These are phyloP conservation scores for Fusarium sp. DNA, from an alignment of 2,329 filamentous ascomycete species.

Conservation along the genomic window DNA sequence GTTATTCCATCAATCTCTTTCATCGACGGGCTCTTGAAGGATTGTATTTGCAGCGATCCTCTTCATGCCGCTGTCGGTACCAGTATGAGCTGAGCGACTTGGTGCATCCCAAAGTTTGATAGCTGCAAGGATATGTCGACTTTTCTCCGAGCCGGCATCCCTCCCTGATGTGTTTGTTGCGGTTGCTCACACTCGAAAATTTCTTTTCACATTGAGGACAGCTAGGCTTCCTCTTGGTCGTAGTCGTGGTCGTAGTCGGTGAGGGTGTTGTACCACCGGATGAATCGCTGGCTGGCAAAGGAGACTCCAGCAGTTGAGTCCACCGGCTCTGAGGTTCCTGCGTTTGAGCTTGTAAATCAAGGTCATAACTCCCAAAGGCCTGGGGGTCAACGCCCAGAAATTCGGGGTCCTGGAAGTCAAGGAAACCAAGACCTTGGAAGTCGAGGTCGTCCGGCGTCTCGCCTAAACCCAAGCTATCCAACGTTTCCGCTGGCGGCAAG, in stretches of 20 bases:
- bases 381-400: background rate
- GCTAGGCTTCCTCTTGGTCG: conserved; percentile 15
- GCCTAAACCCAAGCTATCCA: background rate
- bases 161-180: conserved; percentile 48
- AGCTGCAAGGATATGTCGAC: conserved; percentile 42
- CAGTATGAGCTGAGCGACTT: conserved; percentile 45
- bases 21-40: background rate
- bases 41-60: conserved; percentile 39
- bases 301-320: background rate
- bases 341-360: background rate
- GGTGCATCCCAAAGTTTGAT: conserved; percentile 34
- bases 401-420: background rate
- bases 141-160: conserved; percentile 44
- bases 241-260: conserved; percentile 14
- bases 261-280: conserved; percentile 13
- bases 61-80: conserved; percentile 46
- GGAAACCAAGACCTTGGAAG: background rate
- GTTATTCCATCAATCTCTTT: background rate
- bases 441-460: background rate
- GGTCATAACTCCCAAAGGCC: background rate
- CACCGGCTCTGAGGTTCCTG: background rate
- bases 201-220: conserved; percentile 45
- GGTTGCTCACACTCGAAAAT: conserved; percentile 48
- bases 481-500: background rate
- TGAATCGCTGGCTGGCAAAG: conserved; percentile 9